Evolutionary conservation across 371 early-diverging fungal species (phyloP), one percentile per base, ranked within the genome.

Genomic region (Choanephora cucurbitarum): DNA sequence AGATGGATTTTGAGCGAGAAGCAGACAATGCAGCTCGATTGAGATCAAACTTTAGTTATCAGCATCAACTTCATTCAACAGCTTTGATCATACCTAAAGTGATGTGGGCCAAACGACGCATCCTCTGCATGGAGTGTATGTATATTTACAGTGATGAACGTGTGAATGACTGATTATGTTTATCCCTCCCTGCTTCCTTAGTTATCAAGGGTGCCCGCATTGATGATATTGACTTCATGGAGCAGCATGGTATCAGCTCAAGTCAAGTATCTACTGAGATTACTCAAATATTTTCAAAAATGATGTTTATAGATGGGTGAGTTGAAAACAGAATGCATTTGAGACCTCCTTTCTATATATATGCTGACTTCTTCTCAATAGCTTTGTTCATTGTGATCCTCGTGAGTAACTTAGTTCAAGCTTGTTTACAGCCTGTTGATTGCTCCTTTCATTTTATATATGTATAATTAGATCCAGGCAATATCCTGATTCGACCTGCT

Each of bases 271-370:
- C 93, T 5, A 71, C 77, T 19, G 86, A 89, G 57, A 76, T 97
- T 37, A 82, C 87, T 0, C 74, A 82, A 10, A 82, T 87, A 4
- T 96, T 92, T 66, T 85, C 88, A 1, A 90, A 95, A 58, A 97
- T 97, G 98, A 94, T 95, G 41, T 96, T 90, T 66, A 66, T 86
- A 42, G 86, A 94, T 60, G 96, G 93, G 72, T 77, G 67, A 69
- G 47, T 19, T 18, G 39, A 44, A 44, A n/a, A 37, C 18, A 18
- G 11, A 7, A n/a, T n/a, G n/a, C n/a, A n/a, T n/a, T n/a, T n/a
- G n/a, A n/a, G 17, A 6, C 32, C 10, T 13, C 21, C 24, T n/a
- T 14, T 10, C 6, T 1, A 18, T 19, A 8, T 7, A 34, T 15
- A 21, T 1, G 2, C 33, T 7, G 8, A 2, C 44, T 49, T 43